These are phyloP conservation scores for Metrosideros polymorpha DNA, from an alignment of 441 rosid genomes.

Conservation along the genomic window DNA sequence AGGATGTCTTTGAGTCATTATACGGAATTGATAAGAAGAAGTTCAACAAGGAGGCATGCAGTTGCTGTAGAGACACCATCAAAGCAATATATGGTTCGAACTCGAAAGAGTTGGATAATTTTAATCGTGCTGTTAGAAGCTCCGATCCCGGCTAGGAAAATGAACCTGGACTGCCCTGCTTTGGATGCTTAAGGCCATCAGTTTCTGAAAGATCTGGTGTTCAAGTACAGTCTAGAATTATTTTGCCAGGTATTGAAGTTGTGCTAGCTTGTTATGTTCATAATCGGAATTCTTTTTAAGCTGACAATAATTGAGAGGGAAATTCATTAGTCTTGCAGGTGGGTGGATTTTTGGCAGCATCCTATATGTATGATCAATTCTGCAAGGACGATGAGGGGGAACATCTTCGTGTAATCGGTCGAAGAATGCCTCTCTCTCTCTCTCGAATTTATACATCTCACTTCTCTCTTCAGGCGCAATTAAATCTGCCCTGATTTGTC, in stretches of 20 bases:
- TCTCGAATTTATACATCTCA: background rate
- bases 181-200: background rate
- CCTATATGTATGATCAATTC: background rate
- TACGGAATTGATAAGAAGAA: slow-evolving; percentile 50
- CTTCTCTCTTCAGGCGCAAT: background rate
- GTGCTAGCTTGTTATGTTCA: background rate
- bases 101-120: slow-evolving; percentile 48
- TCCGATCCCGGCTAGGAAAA: background rate
- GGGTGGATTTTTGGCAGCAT: background rate
- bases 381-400: background rate
- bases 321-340: background rate
- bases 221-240: background rate
- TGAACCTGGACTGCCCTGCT: background rate
- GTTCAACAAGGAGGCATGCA: slow-evolving; percentile 58
- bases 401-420: background rate
- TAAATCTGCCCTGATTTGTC: background rate
- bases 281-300: background rate
- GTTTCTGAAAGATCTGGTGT: background rate
- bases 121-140: slow-evolving; percentile 28
- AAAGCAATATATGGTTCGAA: slow-evolving; percentile 41
- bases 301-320: background rate
- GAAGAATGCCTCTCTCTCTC: background rate
- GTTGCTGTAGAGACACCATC: slow-evolving; percentile 63
- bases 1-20: slow-evolving; percentile 39
- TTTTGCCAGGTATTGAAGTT: background rate